Conservation (phyloP, 1,284 basidiomycete genomes). For the Cryptococcus hybrid region DNA sequence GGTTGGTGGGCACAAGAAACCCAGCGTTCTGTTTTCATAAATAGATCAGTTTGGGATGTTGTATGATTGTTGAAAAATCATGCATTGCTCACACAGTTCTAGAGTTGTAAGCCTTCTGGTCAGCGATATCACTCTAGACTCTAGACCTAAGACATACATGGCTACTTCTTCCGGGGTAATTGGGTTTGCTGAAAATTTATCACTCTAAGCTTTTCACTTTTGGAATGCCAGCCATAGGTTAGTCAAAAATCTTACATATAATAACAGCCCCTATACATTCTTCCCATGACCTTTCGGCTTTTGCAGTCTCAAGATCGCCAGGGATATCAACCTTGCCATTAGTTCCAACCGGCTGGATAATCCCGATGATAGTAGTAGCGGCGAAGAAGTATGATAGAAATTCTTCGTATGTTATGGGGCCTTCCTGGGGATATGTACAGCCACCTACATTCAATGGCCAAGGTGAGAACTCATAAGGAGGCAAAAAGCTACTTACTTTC, state of each 20-base stretch:
- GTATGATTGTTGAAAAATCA: neutral
- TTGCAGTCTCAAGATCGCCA: constrained; percentile 26
- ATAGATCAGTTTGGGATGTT: neutral
- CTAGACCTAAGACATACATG: constrained; percentile 62
- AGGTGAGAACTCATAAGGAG: neutral
- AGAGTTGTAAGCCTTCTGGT: neutral
- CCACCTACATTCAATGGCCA: constrained; percentile 51
- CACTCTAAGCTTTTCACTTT: constrained; percentile 1
- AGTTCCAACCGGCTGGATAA: constrained; percentile 49
- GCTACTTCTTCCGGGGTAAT: constrained; percentile 88
- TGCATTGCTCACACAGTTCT: constrained; percentile 26
- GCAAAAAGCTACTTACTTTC: constrained; percentile 50
- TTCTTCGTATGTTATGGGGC: constrained; percentile 56
- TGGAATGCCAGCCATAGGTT: neutral
- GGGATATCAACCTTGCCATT: constrained; percentile 14
- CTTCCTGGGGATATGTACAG: constrained; percentile 78
- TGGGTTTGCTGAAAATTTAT: constrained; percentile 68
- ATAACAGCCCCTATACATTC: constrained; percentile 76
- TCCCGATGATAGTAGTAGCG: constrained; percentile 70
- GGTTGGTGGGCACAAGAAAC: constrained; percentile 72
- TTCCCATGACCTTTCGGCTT: constrained; percentile 58
- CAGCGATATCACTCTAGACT: neutral
- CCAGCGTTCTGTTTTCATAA: constrained; percentile 57
- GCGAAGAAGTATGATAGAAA: constrained; percentile 71
- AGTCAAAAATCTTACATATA: constrained; percentile 58